Conservation (phyloP, 257 asterid genomes). For the Petrea volubilis region DNA sequence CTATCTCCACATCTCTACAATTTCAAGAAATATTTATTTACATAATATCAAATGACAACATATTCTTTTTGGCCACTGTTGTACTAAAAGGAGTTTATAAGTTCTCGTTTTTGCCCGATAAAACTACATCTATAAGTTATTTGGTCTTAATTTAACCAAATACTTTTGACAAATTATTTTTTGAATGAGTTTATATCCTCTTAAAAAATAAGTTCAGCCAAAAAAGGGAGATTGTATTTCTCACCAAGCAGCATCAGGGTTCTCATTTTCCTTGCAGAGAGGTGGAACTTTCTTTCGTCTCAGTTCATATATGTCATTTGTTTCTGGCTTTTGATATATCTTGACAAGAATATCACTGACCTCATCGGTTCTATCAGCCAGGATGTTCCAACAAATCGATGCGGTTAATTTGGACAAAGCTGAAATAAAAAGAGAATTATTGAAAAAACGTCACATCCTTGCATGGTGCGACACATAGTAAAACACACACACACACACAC, state of each 20-base stretch:
- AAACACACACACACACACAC: too few species aligned
- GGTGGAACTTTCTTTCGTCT: conserved; percentile 86
- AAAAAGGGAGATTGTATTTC: conserved; percentile 23
- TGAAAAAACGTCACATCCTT: conserved; percentile 5
- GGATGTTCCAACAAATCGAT: conserved; percentile 92
- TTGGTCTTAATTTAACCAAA: too few species aligned
- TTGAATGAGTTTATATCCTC: too few species aligned
- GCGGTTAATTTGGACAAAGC: conserved; percentile 71
- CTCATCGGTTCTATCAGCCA: conserved; percentile 90
- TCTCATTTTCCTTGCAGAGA: conserved; percentile 82
- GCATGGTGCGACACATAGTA: not conserved
- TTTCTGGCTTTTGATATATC: conserved; percentile 87
- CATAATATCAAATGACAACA: too few species aligned
- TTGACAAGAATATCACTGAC: conserved; percentile 78
- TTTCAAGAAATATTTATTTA: too few species aligned
- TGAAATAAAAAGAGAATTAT: conserved; percentile 38
- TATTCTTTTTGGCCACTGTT: too few species aligned
- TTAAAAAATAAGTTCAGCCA: too few species aligned
- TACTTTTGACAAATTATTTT: too few species aligned
- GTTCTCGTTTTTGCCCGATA: too few species aligned
- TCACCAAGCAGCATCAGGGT: conserved; percentile 96
- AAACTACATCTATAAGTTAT: too few species aligned
- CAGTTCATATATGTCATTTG: conserved; percentile 66
- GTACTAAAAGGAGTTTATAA: too few species aligned
- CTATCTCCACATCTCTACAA: too few species aligned